Conservation (phyloP, 331 rosid species). For the Pyrus hybrid region DNA sequence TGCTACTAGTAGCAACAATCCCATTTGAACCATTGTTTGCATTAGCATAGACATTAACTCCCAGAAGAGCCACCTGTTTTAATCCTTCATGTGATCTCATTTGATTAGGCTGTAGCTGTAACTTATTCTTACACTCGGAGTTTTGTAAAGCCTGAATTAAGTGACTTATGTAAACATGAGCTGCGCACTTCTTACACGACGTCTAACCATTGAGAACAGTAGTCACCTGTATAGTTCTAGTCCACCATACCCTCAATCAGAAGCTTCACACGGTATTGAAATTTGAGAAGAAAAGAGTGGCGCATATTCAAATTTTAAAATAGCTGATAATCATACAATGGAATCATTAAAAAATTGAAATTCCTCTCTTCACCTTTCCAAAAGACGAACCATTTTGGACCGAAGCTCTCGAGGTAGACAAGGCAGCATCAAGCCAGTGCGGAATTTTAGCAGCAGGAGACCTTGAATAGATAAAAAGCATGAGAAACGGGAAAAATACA, state of each 20-base stretch:
- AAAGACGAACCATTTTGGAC: constrained; percentile 31
- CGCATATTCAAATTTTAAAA: neutral
- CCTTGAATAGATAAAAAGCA: constrained; percentile 27
- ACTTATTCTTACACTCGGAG: constrained; percentile 21
- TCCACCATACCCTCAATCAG: constrained; percentile 2
- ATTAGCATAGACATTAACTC: constrained; percentile 13
- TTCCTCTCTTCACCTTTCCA: constrained; percentile 31
- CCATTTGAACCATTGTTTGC: constrained; percentile 16
- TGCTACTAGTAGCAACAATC: constrained; percentile 16
- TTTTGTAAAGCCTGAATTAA: constrained; percentile 33
- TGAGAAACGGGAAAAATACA: neutral
- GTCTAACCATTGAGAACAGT: constrained; percentile 13
- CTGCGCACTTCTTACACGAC: constrained; percentile 51
- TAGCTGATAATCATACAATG: neutral
- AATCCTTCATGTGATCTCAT: constrained; percentile 25
- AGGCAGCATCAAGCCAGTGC: constrained; percentile 35
- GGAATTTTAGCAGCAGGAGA: constrained; percentile 36
- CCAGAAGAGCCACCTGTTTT: constrained; percentile 21
- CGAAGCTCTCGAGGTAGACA: constrained; percentile 19
- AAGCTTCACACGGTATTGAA: neutral
- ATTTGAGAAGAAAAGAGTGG: neutral
- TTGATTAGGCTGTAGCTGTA: constrained; percentile 13
- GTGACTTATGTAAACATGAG: constrained; percentile 58
- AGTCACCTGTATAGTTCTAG: constrained; percentile 26
- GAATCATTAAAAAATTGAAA: neutral